These are phyloP conservation scores for Canavalia gladiata DNA, from an alignment of 306 rosid genomes.

Conservation along the genomic window DNA sequence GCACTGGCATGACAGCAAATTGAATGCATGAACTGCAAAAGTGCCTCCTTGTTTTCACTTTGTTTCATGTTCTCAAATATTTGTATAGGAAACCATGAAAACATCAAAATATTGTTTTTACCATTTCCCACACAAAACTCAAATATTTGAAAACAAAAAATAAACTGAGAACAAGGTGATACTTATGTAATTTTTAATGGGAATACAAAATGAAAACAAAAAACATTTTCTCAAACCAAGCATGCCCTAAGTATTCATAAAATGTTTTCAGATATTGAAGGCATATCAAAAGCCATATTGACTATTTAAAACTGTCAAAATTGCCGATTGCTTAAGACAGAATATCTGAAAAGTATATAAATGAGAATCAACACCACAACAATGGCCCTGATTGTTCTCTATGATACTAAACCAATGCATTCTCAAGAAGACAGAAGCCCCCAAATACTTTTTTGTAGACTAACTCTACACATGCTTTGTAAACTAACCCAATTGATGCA, in stretches of 20 bases:
- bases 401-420: slow-evolving; percentile 5
- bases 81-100: neutral
- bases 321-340: slow-evolving; percentile 11
- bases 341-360: neutral
- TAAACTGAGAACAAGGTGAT: neutral
- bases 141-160: neutral
- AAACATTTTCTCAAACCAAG: neutral
- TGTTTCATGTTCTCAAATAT: slow-evolving; percentile 4
- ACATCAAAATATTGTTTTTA: neutral
- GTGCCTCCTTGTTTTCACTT: neutral
- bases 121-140: neutral
- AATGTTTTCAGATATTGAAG: slow-evolving; percentile 20
- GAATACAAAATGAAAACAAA: neutral
- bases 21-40: slow-evolving; percentile 11
- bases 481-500: neutral
- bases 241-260: neutral
- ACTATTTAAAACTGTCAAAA: neutral
- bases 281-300: neutral
- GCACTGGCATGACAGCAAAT: slow-evolving; percentile 17
- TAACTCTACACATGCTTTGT: neutral
- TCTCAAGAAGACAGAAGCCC: slow-evolving; percentile 13
- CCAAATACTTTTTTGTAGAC: slow-evolving; percentile 6
- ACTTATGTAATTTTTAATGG: neutral
- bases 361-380: slow-evolving; percentile 26
- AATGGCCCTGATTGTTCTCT: slow-evolving; percentile 27